phyloP scores from a whole-genome alignment of 139 green algal species.

The Volvox africanus region DNA sequence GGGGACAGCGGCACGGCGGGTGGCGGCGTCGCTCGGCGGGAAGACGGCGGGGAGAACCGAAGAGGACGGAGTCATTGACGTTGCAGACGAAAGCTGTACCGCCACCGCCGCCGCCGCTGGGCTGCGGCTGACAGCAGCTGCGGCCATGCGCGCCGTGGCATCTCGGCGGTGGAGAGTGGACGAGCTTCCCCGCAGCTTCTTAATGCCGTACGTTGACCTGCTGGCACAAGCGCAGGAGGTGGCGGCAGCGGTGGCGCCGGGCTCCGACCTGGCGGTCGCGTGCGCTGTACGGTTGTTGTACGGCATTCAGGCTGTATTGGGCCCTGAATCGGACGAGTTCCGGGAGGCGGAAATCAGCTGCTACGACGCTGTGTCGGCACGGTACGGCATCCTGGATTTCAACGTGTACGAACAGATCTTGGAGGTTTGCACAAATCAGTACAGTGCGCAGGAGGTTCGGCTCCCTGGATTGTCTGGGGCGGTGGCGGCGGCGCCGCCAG shows the following conservation, averaged over 20 bases:
- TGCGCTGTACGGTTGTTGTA: constrained; percentile 16
- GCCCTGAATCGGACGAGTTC: neutral
- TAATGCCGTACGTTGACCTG: constrained; percentile 1
- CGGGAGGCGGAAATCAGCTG: neutral
- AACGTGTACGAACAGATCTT: constrained; percentile 33
- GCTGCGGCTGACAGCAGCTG: neutral
- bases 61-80: neutral
- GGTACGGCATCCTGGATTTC: constrained; percentile 37
- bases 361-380: constrained; percentile 10
- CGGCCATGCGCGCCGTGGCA: neutral
- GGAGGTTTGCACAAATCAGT: neutral
- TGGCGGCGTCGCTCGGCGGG: neutral
- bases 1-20: neutral
- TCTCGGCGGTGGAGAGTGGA: neutral
- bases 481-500: neutral
- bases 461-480: neutral
- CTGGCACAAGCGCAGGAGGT: constrained; percentile 1
- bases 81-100: neutral
- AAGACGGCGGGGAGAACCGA: neutral
- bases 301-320: neutral
- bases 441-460: neutral
- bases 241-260: constrained; percentile 20
- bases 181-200: neutral
- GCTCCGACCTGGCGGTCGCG: constrained; percentile 8
- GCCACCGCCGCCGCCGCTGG: neutral